phyloP scores from a whole-genome alignment of 176 grass and related monocot species.

The Hyparrhenia diplandra region DNA sequence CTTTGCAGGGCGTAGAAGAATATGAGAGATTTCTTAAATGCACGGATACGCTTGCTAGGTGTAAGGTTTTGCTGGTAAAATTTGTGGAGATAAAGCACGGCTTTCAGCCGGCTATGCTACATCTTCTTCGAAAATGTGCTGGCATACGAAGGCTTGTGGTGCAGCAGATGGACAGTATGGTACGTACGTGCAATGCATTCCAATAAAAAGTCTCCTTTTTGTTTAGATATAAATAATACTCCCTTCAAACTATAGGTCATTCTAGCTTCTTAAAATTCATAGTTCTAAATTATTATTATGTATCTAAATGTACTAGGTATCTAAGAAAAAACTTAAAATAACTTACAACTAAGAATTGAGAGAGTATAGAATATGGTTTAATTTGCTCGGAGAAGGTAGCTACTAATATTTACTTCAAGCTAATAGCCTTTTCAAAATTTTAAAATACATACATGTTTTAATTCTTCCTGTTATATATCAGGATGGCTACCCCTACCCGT shows the following conservation, averaged over 20 bases:
- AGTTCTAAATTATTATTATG: background rate
- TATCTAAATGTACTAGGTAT: too few relatives aligned
- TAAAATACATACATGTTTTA: too few relatives aligned
- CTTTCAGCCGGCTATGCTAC: background rate
- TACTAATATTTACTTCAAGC: too few relatives aligned
- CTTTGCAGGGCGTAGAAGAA: background rate
- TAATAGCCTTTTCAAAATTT: background rate
- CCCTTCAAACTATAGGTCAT: too few relatives aligned
- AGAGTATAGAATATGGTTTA: background rate
- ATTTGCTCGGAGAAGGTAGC: background rate
- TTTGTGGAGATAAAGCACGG: background rate
- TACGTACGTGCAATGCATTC: too few relatives aligned
- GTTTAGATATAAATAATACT: too few relatives aligned
- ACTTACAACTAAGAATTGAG: background rate
- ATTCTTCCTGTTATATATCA: background rate
- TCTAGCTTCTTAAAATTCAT: background rate
- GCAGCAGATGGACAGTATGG: background rate
- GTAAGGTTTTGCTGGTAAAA: background rate
- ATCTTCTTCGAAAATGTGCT: background rate
- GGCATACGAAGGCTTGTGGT: background rate
- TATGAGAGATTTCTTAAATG: background rate
- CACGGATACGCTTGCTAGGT: background rate
- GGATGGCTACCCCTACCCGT: background rate
- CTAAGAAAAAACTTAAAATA: background rate
- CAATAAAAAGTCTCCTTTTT: too few relatives aligned